A percentile compares a stretch with the other conserved stretches of the same genome.
phyloP scores from a whole-genome alignment of 805 yeast genomes.

The Brettanomyces nanus region DNA sequence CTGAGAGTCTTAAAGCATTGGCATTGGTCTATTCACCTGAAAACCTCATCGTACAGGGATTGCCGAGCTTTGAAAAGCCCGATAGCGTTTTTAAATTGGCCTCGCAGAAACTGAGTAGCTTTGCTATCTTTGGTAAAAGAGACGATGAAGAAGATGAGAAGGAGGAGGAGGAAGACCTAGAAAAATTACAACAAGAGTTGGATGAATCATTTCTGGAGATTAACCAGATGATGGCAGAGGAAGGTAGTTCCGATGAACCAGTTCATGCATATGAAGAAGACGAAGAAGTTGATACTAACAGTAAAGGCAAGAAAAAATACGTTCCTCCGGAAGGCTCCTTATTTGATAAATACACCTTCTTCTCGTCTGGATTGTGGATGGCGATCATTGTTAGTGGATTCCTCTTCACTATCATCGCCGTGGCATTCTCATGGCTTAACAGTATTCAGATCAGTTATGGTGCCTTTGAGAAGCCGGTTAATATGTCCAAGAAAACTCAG shows the following conservation, averaged over 20 bases:
- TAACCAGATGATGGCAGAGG: slow-evolving; percentile 20
- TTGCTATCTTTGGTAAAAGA: background rate
- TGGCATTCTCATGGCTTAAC: slow-evolving; percentile 66
- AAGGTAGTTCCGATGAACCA: slow-evolving; percentile 11
- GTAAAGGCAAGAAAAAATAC: background rate
- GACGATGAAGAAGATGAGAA: slow-evolving; percentile 7
- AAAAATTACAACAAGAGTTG: slow-evolving; percentile 20
- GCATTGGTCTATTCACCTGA: slow-evolving; percentile 8
- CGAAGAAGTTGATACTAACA: background rate
- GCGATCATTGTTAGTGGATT: slow-evolving; percentile 57
- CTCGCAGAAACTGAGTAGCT: slow-evolving; percentile 9
- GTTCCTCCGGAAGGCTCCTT: slow-evolving; percentile 29
- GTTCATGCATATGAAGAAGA: background rate
- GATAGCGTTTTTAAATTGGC: slow-evolving; percentile 14
- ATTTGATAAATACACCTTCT: slow-evolving; percentile 60
- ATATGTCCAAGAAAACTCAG: slow-evolving; percentile 39
- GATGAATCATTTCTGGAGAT: slow-evolving; percentile 25
- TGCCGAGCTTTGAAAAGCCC: slow-evolving; percentile 18
- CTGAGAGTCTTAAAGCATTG: slow-evolving; percentile 9
- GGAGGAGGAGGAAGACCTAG: slow-evolving; percentile 18
- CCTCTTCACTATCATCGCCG: slow-evolving; percentile 45
- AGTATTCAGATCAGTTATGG: slow-evolving; percentile 71
- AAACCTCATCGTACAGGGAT: slow-evolving; percentile 25
- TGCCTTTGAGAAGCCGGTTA: slow-evolving; percentile 67
- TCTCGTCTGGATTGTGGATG: slow-evolving; percentile 78